Conservation (phyloP, 495 filamentous ascomycete genomes). For the Neurospora sp. region DNA sequence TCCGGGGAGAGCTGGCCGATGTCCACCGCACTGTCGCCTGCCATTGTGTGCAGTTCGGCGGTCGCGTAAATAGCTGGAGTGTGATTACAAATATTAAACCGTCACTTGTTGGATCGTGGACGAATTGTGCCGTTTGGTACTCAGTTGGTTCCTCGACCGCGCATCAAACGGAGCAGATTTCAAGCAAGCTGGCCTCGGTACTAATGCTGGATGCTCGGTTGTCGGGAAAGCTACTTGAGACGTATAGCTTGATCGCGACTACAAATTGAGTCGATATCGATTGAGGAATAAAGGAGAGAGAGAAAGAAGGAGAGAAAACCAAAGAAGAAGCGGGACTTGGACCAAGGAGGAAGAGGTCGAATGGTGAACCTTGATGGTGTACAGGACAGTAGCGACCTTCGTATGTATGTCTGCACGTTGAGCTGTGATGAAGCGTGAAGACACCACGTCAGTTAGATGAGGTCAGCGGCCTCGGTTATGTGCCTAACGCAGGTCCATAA, state of each 20-base stretch:
- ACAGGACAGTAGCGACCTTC: neutral
- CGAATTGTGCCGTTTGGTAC: neutral
- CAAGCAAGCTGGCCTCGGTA: neutral
- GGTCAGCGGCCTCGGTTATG: neutral
- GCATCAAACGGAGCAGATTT: neutral
- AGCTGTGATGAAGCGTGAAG: neutral
- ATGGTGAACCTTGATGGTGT: neutral
- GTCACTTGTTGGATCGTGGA: neutral
- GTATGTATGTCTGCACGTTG: neutral
- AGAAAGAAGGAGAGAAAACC: neutral
- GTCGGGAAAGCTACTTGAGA: neutral
- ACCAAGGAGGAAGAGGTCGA: neutral
- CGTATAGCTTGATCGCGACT: neutral
- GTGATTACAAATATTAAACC: neutral
- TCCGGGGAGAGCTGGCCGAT: constrained; percentile 57
- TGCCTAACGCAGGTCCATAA: neutral
- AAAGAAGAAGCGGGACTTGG: neutral
- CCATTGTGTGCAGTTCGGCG: constrained; percentile 14
- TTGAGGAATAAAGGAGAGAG: neutral
- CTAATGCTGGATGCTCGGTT: neutral
- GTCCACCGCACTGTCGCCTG: constrained; percentile 40
- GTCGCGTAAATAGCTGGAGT: neutral
- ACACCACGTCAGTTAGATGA: neutral
- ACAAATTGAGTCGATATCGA: neutral
- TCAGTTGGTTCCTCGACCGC: neutral